Conservation (phyloP, 345 rosid species). For the Capsella bursapastoris region DNA sequence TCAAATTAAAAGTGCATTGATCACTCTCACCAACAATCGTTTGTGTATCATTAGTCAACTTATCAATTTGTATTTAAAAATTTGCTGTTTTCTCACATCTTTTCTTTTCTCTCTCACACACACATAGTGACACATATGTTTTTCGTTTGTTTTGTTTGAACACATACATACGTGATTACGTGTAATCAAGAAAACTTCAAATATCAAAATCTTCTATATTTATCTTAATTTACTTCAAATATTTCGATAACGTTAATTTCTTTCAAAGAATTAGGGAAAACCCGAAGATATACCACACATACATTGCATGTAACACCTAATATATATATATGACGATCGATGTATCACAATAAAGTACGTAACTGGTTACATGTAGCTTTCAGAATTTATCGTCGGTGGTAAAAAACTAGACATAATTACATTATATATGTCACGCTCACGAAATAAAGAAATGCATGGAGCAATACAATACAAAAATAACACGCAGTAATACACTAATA, state of each 20-base stretch:
- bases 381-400: background rate
- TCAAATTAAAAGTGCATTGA: background rate
- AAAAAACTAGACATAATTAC: background rate
- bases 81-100: background rate
- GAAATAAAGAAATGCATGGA: background rate
- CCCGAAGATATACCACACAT: background rate
- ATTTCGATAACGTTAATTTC: background rate
- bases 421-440: background rate
- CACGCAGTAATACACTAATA: background rate
- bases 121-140: background rate
- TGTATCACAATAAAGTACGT: background rate
- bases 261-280: background rate
- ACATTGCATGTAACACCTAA: background rate
- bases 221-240: background rate
- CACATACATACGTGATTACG: background rate
- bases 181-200: background rate
- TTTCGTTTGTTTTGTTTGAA: background rate
- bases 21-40: background rate
- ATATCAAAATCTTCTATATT: background rate
- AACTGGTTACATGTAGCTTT: background rate
- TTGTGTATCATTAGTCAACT: background rate
- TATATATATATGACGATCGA: background rate
- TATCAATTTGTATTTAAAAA: background rate
- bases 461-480: background rate
- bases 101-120: background rate